phyloP scores from a whole-genome alignment of 2,329 filamentous ascomycete genomes.

The Periconia sp. region DNA sequence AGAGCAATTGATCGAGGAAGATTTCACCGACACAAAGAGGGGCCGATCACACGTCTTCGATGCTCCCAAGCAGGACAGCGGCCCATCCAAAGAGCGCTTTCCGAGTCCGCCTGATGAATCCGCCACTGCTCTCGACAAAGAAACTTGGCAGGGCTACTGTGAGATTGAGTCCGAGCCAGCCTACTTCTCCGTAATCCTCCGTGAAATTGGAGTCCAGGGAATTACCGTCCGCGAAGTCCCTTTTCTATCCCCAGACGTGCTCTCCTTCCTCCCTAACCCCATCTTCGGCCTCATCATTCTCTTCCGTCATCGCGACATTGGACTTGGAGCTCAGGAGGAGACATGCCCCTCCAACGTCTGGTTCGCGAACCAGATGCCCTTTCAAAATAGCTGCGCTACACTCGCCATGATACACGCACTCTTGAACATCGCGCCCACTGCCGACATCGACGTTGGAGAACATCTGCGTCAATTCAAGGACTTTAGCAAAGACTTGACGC shows the following conservation, averaged over 20 bases:
- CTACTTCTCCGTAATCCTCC: slow-evolving; percentile 82
- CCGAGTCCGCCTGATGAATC: slow-evolving; percentile 35
- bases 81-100: slow-evolving; percentile 12
- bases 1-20: no score
- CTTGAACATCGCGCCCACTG: slow-evolving; percentile 69
- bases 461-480: slow-evolving; percentile 75
- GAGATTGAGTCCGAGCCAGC: slow-evolving; percentile 92
- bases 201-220: slow-evolving; percentile 75
- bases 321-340: slow-evolving; percentile 56
- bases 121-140: slow-evolving; percentile 47
- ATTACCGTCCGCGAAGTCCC: slow-evolving; percentile 80
- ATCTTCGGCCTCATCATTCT: slow-evolving; percentile 88
- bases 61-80: slow-evolving; percentile 1
- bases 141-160: slow-evolving; percentile 72
- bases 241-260: slow-evolving; percentile 62
- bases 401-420: slow-evolving; percentile 91
- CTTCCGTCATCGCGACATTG: slow-evolving; percentile 70
- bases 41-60: neutral
- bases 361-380: slow-evolving; percentile 86
- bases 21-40: neutral
- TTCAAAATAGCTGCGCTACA: slow-evolving; percentile 83
- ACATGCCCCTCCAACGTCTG: slow-evolving; percentile 73
- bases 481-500: slow-evolving; percentile 70
- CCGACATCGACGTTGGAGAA: slow-evolving; percentile 70
- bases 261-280: slow-evolving; percentile 32